Evolutionary conservation across 2,329 filamentous ascomycete species (phyloP).

Genomic region (Ophiosphaerella korrae): DNA sequence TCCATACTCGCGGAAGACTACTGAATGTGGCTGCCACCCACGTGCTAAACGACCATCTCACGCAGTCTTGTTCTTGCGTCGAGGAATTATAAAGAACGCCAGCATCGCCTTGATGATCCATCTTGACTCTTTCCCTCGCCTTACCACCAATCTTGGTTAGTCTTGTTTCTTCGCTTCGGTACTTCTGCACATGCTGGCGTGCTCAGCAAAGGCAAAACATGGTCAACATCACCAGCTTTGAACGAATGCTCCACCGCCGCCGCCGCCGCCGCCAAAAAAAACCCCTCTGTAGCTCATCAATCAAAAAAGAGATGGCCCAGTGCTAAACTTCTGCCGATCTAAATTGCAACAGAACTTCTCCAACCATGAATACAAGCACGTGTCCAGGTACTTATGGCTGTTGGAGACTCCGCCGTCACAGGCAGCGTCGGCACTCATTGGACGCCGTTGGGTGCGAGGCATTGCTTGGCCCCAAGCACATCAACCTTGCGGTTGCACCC

Average conservation of each 20-base stretch:
- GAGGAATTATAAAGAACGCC: not conserved
- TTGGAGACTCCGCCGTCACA: not conserved
- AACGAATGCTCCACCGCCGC: too few species aligned
- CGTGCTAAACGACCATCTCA: not conserved
- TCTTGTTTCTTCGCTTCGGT: not conserved
- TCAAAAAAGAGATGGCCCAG: too few species aligned
- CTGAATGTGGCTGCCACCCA: not conserved
- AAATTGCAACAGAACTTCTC: not conserved
- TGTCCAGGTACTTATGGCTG: too few species aligned
- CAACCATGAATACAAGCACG: too few species aligned
- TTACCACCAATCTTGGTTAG: not conserved
- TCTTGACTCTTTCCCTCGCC: not conserved
- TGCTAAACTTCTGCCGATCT: not conserved
- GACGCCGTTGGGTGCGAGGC: constrained; percentile 10
- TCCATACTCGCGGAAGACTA: not conserved
- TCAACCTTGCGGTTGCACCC: constrained; percentile 6
- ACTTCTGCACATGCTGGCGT: too few species aligned
- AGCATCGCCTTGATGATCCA: not conserved
- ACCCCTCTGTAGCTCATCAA: too few species aligned
- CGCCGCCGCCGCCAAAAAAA: too few species aligned
- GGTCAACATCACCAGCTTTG: too few species aligned
- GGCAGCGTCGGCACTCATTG: not conserved
- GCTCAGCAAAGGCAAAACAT: too few species aligned
- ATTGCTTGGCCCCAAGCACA: constrained; percentile 15
- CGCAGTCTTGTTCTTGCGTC: not conserved